A percentile compares a stretch with the other conserved stretches of the same genome.
These are phyloP conservation scores for Chrysopogon serrulatus DNA, from an alignment of 176 grass and related monocot genomes.

Conservation along the genomic window DNA sequence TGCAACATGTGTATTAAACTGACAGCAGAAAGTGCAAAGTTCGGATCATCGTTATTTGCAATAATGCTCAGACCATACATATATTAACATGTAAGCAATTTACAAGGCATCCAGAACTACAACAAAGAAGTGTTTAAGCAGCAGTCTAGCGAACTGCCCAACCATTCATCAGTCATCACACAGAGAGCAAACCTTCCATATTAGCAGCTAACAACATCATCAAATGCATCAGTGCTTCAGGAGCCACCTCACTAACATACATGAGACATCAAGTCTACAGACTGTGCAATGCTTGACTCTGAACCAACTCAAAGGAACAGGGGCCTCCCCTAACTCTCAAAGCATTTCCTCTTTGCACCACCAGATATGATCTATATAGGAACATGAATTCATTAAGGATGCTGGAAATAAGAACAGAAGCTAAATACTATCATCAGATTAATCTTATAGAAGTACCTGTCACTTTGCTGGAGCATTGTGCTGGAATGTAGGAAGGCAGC, in stretches of 20 bases:
- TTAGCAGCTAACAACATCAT: slow-evolving; percentile 31
- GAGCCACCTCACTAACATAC: slow-evolving; percentile 46
- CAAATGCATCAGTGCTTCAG: slow-evolving; percentile 19
- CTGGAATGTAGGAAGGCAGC: slow-evolving; percentile 53
- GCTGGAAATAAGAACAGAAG: neutral
- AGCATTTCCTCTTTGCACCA: slow-evolving; percentile 27
- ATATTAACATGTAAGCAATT: slow-evolving; percentile 44
- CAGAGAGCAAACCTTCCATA: slow-evolving; percentile 33
- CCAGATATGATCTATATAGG: slow-evolving; percentile 26
- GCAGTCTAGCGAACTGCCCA: slow-evolving; percentile 1
- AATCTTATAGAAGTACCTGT: slow-evolving; percentile 33
- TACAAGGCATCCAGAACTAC: slow-evolving; percentile 16
- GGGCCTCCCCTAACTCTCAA: neutral
- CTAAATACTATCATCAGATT: neutral
- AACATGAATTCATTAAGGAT: slow-evolving; percentile 19
- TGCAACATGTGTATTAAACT: slow-evolving; percentile 24
- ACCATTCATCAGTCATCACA: slow-evolving; percentile 41
- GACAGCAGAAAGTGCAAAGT: slow-evolving; percentile 4
- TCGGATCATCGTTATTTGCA: slow-evolving; percentile 12
- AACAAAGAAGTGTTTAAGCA: slow-evolving; percentile 20
- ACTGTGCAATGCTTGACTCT: slow-evolving; percentile 16
- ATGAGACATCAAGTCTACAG: slow-evolving; percentile 34
- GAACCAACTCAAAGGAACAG: slow-evolving; percentile 20
- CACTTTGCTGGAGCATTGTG: slow-evolving; percentile 64
- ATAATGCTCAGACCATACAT: slow-evolving; percentile 24